Conservation (phyloP, 192 early-diverging fungal species). For the Rhizophagus prolifer region DNA sequence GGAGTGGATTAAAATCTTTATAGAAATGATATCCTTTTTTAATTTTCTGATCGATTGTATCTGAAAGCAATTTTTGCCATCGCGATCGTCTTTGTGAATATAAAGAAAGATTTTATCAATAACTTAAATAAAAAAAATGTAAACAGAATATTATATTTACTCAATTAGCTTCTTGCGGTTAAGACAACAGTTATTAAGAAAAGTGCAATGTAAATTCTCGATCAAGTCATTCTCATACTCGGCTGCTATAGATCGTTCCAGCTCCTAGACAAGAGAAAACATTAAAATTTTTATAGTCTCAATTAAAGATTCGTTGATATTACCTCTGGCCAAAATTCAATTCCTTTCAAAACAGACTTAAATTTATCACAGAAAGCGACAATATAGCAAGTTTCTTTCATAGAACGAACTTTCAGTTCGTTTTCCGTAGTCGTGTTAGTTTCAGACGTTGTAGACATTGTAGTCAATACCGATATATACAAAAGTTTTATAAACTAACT, state of each 20-base stretch:
- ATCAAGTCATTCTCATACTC: background rate
- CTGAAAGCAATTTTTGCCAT: slow-evolving; percentile 18
- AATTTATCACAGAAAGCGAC: slow-evolving; percentile 28
- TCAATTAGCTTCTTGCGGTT: slow-evolving; percentile 13
- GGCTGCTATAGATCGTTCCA: slow-evolving; percentile 2
- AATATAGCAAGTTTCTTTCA: slow-evolving; percentile 14
- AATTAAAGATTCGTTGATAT: background rate
- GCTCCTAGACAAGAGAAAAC: slow-evolving; percentile 9
- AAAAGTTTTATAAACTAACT: background rate
- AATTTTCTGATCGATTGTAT: slow-evolving; percentile 20
- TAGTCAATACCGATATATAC: background rate
- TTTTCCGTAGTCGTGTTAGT: slow-evolving; percentile 3
- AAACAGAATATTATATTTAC: slow-evolving; percentile 10
- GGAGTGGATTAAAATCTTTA: slow-evolving; percentile 23
- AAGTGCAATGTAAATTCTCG: slow-evolving; percentile 22
- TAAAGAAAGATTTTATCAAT: background rate
- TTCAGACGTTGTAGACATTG: background rate
- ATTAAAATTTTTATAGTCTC: background rate
- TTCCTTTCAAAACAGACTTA: background rate
- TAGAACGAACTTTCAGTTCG: background rate
- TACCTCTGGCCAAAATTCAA: slow-evolving; percentile 30
- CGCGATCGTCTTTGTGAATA: slow-evolving; percentile 3
- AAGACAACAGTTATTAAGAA: slow-evolving; percentile 14
- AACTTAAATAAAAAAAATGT: background rate
- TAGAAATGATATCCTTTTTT: slow-evolving; percentile 24